Conservation (phyloP, 148 eudicot species). For the Oxyria digyna region DNA sequence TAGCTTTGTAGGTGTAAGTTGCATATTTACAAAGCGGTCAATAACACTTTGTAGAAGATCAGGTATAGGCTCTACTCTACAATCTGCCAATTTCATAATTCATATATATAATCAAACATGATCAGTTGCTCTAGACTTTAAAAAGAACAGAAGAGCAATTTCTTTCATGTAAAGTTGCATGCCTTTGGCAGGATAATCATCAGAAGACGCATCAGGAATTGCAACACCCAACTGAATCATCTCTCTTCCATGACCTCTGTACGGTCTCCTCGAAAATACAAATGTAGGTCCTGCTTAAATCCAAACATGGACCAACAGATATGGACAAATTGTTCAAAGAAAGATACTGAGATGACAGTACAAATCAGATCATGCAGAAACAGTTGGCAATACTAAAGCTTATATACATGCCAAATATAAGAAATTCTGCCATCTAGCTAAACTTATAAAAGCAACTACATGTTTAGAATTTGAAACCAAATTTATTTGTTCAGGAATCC, state of each 20-base stretch:
- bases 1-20: constrained; percentile 33
- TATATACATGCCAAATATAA: too few species aligned
- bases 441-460: not conserved
- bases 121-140: not conserved
- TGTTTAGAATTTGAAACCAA: not conserved
- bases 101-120: constrained; percentile 10
- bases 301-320: not conserved
- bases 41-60: constrained; percentile 32
- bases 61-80: constrained; percentile 46
- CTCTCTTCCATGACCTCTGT: constrained; percentile 58
- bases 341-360: not conserved
- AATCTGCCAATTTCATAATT: constrained; percentile 24
- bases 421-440: not conserved
- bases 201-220: constrained; percentile 28
- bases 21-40: constrained; percentile 27
- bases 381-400: not conserved
- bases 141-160: not conserved
- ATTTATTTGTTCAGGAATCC: not conserved
- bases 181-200: constrained; percentile 13
- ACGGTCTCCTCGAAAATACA: constrained; percentile 39
- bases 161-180: not conserved
- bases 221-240: constrained; percentile 53
- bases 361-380: not conserved
- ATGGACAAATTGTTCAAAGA: not conserved
- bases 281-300: constrained; percentile 35